A percentile compares a stretch with the other conserved stretches of the same genome.
Conservation (phyloP, 2,329 filamentous ascomycete genomes). For the Fusarium aywerte region DNA sequence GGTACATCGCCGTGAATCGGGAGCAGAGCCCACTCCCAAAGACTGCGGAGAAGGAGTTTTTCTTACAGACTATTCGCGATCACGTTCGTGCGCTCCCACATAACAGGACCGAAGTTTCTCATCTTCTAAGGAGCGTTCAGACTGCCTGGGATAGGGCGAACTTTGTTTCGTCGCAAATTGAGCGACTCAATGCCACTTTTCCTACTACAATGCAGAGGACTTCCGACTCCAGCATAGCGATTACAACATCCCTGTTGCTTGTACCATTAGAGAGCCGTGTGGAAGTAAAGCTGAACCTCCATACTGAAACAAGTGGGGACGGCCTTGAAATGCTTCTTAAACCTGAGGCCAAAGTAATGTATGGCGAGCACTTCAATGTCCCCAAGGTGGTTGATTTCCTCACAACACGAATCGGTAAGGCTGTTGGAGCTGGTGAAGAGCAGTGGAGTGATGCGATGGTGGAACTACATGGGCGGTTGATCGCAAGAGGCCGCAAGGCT, state of each 20-base stretch:
- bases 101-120: conserved; percentile 64
- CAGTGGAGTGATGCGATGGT: conserved; percentile 66
- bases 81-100: conserved; percentile 72
- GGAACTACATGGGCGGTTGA: conserved; percentile 65
- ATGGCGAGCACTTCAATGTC: conserved; percentile 82
- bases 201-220: conserved; percentile 72
- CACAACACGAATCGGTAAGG: conserved; percentile 61
- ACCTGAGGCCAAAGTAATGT: conserved; percentile 71
- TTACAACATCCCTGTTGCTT: conserved; percentile 72
- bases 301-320: conserved; percentile 56
- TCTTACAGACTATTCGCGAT: conserved; percentile 77
- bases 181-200: conserved; percentile 70
- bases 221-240: conserved; percentile 71
- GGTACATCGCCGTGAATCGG: conserved; percentile 72
- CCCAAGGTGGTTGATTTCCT: conserved; percentile 80
- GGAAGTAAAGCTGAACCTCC: conserved; percentile 68
- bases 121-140: conserved; percentile 69
- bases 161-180: conserved; percentile 68
- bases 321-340: conserved; percentile 66
- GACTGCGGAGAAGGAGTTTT: conserved; percentile 77
- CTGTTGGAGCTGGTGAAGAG: conserved; percentile 50
- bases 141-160: conserved; percentile 73
- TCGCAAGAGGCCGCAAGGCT: conserved; percentile 66
- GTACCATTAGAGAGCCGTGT: conserved; percentile 75
- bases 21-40: conserved; percentile 64